Conservation (phyloP, 2,329 filamentous ascomycete genomes). For the Rasamsonia emersonii region DNA sequence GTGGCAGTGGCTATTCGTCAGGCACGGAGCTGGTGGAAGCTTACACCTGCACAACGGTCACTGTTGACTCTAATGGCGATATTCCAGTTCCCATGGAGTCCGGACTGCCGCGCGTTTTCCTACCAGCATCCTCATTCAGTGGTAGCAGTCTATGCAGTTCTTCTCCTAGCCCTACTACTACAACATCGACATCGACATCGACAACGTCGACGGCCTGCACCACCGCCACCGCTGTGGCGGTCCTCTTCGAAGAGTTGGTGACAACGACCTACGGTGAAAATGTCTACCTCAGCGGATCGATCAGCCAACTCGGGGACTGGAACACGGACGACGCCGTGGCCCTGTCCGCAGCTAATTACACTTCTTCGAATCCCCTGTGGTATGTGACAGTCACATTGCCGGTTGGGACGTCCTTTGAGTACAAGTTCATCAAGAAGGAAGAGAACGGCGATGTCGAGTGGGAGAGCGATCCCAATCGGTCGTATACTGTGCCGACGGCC, state of each 20-base stretch:
- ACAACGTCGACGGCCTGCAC: slow-evolving; percentile 9
- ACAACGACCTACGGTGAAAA: slow-evolving; percentile 54
- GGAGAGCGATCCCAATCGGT: slow-evolving; percentile 51
- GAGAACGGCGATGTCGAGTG: slow-evolving; percentile 49
- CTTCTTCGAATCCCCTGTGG: slow-evolving; percentile 54
- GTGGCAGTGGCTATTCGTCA: slow-evolving; percentile 16
- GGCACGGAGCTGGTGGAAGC: slow-evolving; percentile 18
- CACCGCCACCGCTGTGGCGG: slow-evolving; percentile 39
- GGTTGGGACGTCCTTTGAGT: slow-evolving; percentile 51
- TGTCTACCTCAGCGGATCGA: slow-evolving; percentile 57
- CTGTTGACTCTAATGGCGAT: slow-evolving; percentile 35
- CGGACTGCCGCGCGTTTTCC: slow-evolving; percentile 37
- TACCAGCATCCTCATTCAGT: no score
- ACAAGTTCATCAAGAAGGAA: slow-evolving; percentile 60
- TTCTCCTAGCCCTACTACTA: no score
- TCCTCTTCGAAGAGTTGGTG: slow-evolving; percentile 55
- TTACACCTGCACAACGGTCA: slow-evolving; percentile 34
- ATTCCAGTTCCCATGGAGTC: slow-evolving; percentile 36
- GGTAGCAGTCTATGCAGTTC: no score
- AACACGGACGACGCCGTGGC: slow-evolving; percentile 45
- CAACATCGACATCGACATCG: not conserved
- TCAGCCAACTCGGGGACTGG: slow-evolving; percentile 56
- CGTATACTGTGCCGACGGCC: slow-evolving; percentile 31
- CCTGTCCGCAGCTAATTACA: slow-evolving; percentile 56
- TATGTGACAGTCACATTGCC: slow-evolving; percentile 46